A percentile compares a stretch with the other conserved stretches of the same genome.
Conservation (phyloP, 495 filamentous ascomycete genomes). For the Rusavskia elegans region DNA sequence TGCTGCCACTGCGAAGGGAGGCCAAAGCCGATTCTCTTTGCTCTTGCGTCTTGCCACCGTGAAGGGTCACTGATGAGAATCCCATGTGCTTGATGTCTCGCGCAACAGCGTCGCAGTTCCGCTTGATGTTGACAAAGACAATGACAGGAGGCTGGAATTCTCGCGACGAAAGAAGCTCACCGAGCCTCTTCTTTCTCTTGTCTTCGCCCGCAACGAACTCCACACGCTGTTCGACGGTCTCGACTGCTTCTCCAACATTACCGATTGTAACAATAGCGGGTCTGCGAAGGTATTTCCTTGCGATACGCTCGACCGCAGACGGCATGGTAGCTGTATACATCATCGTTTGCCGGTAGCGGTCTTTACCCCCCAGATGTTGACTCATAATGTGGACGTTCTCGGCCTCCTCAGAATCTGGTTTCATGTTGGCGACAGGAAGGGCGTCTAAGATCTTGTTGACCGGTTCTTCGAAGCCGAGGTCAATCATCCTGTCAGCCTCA, state of each 20-base stretch:
- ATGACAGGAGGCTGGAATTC: slow-evolving; percentile 91
- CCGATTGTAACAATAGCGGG: slow-evolving; percentile 94
- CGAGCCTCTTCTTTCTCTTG: slow-evolving; percentile 89
- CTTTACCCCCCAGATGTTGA: slow-evolving; percentile 62
- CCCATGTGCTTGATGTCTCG: slow-evolving; percentile 92
- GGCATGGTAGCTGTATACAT: slow-evolving; percentile 99
- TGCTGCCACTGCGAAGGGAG: slow-evolving; percentile 63
- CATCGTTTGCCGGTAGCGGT: slow-evolving; percentile 95
- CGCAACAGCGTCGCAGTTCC: slow-evolving; percentile 93
- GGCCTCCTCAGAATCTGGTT: slow-evolving; percentile 88
- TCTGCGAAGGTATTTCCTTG: slow-evolving; percentile 84
- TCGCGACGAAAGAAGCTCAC: slow-evolving; percentile 71
- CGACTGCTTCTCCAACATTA: slow-evolving; percentile 91
- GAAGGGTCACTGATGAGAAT: slow-evolving; percentile 77
- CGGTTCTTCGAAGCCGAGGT: slow-evolving; percentile 93
- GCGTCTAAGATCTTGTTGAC: slow-evolving; percentile 98
- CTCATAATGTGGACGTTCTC: slow-evolving; percentile 78
- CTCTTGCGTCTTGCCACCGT: slow-evolving; percentile 92
- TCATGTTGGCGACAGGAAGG: slow-evolving; percentile 88
- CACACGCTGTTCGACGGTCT: slow-evolving; percentile 94
- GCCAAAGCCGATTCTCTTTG: slow-evolving; percentile 89
- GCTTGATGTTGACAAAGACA: slow-evolving; percentile 99
- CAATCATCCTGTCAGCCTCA: slow-evolving; percentile 98
- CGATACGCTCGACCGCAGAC: slow-evolving; percentile 81
- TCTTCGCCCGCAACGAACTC: slow-evolving; percentile 89